phyloP scores from a whole-genome alignment of 2,329 filamentous ascomycete genomes.

The Lecanicillium sp. region DNA sequence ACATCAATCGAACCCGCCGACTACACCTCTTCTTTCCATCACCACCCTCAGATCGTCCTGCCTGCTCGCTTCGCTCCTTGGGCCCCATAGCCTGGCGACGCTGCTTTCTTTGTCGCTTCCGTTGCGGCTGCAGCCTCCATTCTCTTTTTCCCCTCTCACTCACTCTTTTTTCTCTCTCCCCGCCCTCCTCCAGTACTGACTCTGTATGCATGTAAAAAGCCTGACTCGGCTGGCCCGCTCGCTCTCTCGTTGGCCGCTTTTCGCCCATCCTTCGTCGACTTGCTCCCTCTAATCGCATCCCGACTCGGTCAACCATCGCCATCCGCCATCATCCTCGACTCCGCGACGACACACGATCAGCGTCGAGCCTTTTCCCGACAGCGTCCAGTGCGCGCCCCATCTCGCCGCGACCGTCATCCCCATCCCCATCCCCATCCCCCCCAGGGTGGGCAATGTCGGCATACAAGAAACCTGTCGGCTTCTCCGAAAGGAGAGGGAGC shows the following conservation, averaged over 20 bases:
- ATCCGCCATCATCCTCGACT: neutral
- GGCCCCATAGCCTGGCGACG: neutral
- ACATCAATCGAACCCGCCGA: too few relatives aligned
- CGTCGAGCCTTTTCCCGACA: too few relatives aligned
- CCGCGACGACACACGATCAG: neutral
- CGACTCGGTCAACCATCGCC: neutral
- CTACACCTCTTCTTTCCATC: too few relatives aligned
- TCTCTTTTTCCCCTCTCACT: too few relatives aligned
- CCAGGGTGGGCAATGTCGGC: slow-evolving; percentile 30
- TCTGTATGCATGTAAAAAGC: slow-evolving; percentile 9
- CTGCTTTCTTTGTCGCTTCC: too few relatives aligned
- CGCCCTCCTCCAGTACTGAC: neutral
- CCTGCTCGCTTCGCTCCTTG: slow-evolving; percentile 5
- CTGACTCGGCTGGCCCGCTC: slow-evolving; percentile 11
- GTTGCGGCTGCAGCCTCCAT: neutral
- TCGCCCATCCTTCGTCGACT: slow-evolving; percentile 4
- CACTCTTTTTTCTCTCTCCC: neutral
- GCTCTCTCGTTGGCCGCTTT: slow-evolving; percentile 5
- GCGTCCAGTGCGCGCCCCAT: neutral
- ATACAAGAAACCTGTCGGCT: slow-evolving; percentile 48
- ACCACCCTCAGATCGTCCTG: too few relatives aligned
- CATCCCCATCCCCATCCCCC: neutral
- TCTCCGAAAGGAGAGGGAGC: slow-evolving; percentile 57
- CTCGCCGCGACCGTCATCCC: neutral
- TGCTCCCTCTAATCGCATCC: too few relatives aligned